Percentiles rank a stretch among this genome's conserved stretches.
These are phyloP conservation scores for Picochlorum sp. DNA, from an alignment of 139 green algal species.

Conservation along the genomic window DNA sequence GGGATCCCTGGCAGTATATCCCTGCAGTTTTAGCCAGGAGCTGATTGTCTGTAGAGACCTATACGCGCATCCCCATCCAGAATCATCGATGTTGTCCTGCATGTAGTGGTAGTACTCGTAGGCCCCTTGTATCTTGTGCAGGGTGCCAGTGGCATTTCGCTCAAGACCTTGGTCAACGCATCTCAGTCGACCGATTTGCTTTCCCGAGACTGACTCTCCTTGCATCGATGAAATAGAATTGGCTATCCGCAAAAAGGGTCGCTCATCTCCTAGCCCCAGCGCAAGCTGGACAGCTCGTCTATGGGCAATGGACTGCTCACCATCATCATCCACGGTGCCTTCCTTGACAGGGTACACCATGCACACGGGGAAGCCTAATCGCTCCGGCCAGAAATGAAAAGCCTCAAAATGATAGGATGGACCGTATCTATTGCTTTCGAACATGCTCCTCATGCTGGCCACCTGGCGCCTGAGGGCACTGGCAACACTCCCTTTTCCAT, in stretches of 20 bases:
- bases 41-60: constrained; percentile 89
- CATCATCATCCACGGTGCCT: constrained; percentile 23
- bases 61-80: constrained; percentile 94
- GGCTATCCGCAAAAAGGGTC: constrained; percentile 55
- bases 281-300: constrained; percentile 44
- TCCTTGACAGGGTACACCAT: constrained; percentile 19
- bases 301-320: constrained; percentile 22
- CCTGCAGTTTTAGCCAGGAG: constrained; percentile 79
- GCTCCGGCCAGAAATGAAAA: neutral
- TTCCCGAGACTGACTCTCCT: neutral
- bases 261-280: constrained; percentile 60
- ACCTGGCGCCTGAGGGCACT: no score
- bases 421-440: constrained; percentile 34
- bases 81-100: constrained; percentile 87
- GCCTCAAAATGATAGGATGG: constrained; percentile 19
- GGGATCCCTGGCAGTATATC: constrained; percentile 52
- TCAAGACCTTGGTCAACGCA: constrained; percentile 66
- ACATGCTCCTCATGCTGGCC: neutral
- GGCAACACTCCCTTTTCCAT: no score
- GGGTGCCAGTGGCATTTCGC: constrained; percentile 26
- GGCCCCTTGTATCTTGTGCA: constrained; percentile 59
- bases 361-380: constrained; percentile 15
- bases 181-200: constrained; percentile 25
- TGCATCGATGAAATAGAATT: constrained; percentile 36
- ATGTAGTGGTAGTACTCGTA: constrained; percentile 98